A percentile compares a stretch with the other conserved stretches of the same genome.
Conservation (phyloP, 1,284 basidiomycete genomes). For the Leucoagaricus sp. region DNA sequence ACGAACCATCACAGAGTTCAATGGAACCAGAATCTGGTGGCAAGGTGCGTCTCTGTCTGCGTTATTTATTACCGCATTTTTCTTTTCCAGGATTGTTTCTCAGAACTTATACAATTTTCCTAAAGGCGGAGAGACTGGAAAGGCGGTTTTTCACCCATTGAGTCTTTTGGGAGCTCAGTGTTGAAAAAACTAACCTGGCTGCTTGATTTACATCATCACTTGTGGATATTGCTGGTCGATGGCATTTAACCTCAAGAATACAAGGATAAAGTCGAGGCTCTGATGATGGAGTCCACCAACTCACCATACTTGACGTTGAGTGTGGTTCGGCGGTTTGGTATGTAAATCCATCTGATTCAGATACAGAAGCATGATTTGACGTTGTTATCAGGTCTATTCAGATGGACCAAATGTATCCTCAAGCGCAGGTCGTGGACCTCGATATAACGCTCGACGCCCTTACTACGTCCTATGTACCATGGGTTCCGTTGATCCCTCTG, state of each 20-base stretch:
- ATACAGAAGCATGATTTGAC: no score
- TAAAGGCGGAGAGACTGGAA: neutral
- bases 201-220: neutral
- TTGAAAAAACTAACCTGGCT: neutral
- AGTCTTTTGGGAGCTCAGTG: neutral
- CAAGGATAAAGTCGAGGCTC: neutral
- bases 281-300: neutral
- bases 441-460: neutral
- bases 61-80: no score
- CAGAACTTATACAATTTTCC: neutral
- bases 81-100: neutral
- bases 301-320: neutral
- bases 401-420: neutral
- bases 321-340: neutral
- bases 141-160: neutral
- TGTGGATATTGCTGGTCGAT: neutral
- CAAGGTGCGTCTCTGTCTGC: no score
- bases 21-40: no score
- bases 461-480: neutral
- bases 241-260: neutral
- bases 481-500: neutral
- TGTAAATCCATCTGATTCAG: neutral
- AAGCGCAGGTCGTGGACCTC: neutral
- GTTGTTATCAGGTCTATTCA: neutral
- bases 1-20: no score